These are phyloP conservation scores for Apiospora rasikravindrae DNA, from an alignment of 2,329 filamentous ascomycete genomes.

Conservation along the genomic window DNA sequence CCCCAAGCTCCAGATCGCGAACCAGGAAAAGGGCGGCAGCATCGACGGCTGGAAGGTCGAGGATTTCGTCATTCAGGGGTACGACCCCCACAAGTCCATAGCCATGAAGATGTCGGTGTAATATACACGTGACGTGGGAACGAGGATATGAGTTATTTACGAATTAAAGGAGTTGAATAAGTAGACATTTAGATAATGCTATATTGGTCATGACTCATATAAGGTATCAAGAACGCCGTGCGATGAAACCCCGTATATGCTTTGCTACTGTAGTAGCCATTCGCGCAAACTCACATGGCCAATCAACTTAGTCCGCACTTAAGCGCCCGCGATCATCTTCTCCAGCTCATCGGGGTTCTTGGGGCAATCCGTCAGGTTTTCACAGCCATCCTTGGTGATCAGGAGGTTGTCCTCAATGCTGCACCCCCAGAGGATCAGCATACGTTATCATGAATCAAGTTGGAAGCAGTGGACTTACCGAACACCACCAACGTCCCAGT, in stretches of 20 bases:
- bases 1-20: conserved; percentile 75
- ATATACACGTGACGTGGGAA: conserved; percentile 56
- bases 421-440: conserved; percentile 28
- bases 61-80: conserved; percentile 86
- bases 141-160: not conserved
- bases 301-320: not conserved
- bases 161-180: not conserved
- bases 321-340: conserved; percentile 48
- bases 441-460: too few relatives aligned
- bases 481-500: conserved; percentile 82
- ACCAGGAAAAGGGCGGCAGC: conserved; percentile 66
- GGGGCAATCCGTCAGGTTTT: conserved; percentile 74
- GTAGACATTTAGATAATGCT: not conserved
- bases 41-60: conserved; percentile 91
- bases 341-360: conserved; percentile 71
- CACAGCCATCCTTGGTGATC: conserved; percentile 70
- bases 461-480: conserved; percentile 49
- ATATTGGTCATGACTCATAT: conserved; percentile 5
- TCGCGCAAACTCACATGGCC: not conserved
- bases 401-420: conserved; percentile 74
- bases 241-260: not conserved
- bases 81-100: conserved; percentile 89
- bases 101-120: conserved; percentile 99
- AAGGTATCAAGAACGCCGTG: conserved; percentile 9
- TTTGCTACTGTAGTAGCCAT: not conserved